Base-by-base conservation (phyloP, 2,329 filamentous ascomycete species). In the Phaeoacremonium minimum region DNA sequence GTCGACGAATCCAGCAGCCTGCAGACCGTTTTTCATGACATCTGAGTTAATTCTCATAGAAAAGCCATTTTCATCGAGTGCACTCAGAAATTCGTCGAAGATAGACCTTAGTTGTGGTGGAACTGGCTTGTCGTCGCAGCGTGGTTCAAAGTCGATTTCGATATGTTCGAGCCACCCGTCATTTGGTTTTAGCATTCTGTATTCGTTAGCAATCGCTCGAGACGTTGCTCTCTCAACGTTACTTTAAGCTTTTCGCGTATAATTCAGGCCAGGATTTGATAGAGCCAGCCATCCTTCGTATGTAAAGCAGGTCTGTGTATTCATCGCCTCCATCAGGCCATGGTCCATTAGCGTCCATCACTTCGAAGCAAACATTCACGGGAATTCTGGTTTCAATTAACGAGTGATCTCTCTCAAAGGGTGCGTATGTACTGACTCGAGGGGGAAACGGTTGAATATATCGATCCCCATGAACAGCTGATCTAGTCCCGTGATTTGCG, bases 121-220 rank as follows among this genome's bases (percentile, higher is more conserved):
- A 12, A 85, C 61, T 1, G 77, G 77, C 22, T 73, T 71, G 48
- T 86, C 79, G 44, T 88, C 83, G 52, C 80, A 85, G 35, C 78
- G 78, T 14, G 88, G 87, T 32, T 75, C 69, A 60, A 86, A 86
- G 59, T 97, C 88, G 37, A 97, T 84, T 57, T 97, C 91, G 32
- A 95, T 77, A 48, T 95, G 88, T 60, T 97, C 90, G 37, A 96
- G 73, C 54, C 73, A 76, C 36, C 90, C 91, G 28, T 67, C 73
- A 2, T 83, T 82, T 2, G 88, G 87, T 48, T 80, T 80, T 17
- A 96, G 71, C 53, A 94, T 86, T 36, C 84, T 88, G 45, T n/a
- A 9, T n/a, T n/a, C n/a, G 22, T 26, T n/a, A 29, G 20, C 28
- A 14, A 31, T 32, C 15, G 30, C 15, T 19, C 9, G 28, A 7